Conservation (phyloP, 2,329 filamentous ascomycete species). For the Ophiostoma piceae region DNA sequence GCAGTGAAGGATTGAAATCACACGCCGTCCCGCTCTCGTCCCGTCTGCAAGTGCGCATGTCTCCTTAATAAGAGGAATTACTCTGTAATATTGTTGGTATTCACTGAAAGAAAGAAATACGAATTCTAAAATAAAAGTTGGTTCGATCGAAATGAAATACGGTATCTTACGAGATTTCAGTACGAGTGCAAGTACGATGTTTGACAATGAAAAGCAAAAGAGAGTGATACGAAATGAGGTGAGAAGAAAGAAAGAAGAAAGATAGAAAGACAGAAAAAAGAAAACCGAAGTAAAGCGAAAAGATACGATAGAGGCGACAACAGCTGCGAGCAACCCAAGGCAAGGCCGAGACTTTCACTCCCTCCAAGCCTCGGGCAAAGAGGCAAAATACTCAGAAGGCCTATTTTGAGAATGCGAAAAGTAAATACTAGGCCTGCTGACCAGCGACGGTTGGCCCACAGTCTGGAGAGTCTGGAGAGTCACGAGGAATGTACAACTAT, state of each 20-base stretch:
- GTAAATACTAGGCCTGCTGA: not conserved
- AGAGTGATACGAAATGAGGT: not conserved
- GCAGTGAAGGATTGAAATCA: not conserved
- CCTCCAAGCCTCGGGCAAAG: not conserved
- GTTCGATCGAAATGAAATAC: not conserved
- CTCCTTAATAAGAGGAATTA: not conserved
- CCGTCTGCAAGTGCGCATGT: constrained; percentile 2
- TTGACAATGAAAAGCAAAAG: not conserved
- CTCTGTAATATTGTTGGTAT: not conserved
- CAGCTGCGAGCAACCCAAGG: not conserved
- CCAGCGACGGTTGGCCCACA: not conserved
- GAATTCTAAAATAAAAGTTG: not conserved
- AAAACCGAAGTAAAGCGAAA: not conserved
- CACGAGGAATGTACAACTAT: not conserved
- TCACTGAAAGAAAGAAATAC: not conserved
- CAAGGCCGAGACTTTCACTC: too few relatives aligned
- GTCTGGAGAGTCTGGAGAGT: not conserved
- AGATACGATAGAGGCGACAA: not conserved
- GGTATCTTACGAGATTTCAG: not conserved
- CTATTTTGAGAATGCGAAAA: not conserved
- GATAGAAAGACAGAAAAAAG: not conserved
- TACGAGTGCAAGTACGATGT: not conserved
- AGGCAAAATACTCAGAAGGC: not conserved
- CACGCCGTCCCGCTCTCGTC: constrained; percentile 8
- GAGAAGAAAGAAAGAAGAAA: not conserved